phyloP scores from a whole-genome alignment of 495 filamentous ascomycete species.

The Aspergillus conjunctus region DNA sequence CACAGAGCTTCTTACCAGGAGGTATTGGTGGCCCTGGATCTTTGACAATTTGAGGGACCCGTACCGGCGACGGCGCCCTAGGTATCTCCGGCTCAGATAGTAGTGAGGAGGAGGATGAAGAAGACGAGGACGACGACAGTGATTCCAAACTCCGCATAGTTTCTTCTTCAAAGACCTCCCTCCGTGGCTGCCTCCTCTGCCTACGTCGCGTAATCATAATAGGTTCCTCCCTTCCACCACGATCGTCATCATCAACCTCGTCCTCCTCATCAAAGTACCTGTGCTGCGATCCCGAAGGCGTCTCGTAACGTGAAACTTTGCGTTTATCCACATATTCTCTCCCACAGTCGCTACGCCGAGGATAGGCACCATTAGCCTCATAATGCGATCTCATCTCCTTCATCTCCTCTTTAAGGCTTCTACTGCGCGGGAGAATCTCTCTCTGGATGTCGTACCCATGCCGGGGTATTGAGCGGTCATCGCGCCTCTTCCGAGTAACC shows the following conservation, averaged over 20 bases:
- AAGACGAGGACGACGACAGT: slow-evolving; percentile 14
- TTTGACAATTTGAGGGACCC: slow-evolving; percentile 10
- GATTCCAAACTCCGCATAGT: slow-evolving; percentile 3
- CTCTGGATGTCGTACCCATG: slow-evolving; percentile 8
- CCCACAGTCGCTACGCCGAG: not conserved
- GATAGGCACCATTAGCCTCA: slow-evolving; percentile 6
- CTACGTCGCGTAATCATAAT: not conserved
- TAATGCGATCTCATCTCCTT: slow-evolving; percentile 1
- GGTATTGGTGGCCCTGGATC: slow-evolving; percentile 5
- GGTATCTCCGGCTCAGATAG: slow-evolving; percentile 16
- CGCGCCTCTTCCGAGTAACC: no score
- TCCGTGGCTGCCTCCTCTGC: slow-evolving; percentile 7
- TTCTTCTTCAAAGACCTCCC: slow-evolving; percentile 9
- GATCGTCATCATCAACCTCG: slow-evolving; percentile 16
- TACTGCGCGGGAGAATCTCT: slow-evolving; percentile 11
- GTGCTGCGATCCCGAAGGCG: slow-evolving; percentile 5
- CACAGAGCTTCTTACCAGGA: slow-evolving; percentile 10
- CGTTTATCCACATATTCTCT: slow-evolving; percentile 6
- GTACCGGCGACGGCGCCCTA: slow-evolving; percentile 14
- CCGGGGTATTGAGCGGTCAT: slow-evolving; percentile 10
- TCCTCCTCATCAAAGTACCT: slow-evolving; percentile 13
- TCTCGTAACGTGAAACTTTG: slow-evolving; percentile 9
- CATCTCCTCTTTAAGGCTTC: slow-evolving; percentile 6
- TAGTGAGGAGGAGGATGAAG: slow-evolving; percentile 15
- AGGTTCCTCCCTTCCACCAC: slow-evolving; percentile 5